Evolutionary conservation across 2,329 filamentous ascomycete genomes (phyloP).

Genomic region (Dactylellina parvicollis): DNA sequence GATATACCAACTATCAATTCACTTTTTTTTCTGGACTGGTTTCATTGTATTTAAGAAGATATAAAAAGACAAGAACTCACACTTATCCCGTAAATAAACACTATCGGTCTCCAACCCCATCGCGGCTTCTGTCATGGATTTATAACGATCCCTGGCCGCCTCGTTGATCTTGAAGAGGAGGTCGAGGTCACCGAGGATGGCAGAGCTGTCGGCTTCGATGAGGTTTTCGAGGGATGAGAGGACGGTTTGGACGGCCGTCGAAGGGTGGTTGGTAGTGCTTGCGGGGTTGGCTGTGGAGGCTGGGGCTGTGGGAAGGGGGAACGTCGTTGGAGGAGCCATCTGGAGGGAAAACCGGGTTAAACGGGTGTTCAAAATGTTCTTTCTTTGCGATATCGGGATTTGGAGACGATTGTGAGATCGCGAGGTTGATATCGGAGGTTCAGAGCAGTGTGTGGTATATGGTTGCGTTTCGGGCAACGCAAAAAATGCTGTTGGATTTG

Average conservation of each 20-base stretch:
- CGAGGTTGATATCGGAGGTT: background rate
- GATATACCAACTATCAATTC: too few species aligned
- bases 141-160: conserved; percentile 56
- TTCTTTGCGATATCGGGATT: too few species aligned
- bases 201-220: conserved; percentile 57
- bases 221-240: conserved; percentile 56
- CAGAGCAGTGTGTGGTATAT: too few species aligned
- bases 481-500: too few species aligned
- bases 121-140: conserved; percentile 58
- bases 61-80: conserved; percentile 32
- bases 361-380: too few species aligned
- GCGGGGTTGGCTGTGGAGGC: conserved; percentile 8
- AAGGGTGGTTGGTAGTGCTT: conserved; percentile 15
- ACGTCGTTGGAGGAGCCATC: conserved; percentile 31
- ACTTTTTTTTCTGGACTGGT: too few species aligned
- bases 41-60: too few species aligned
- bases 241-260: conserved; percentile 44
- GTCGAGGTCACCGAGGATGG: conserved; percentile 58
- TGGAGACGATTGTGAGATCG: too few species aligned
- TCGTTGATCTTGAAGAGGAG: conserved; percentile 57
- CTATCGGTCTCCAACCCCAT: conserved; percentile 57
- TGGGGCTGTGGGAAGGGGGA: conserved; percentile 28
- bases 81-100: conserved; percentile 56
- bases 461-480: too few species aligned
- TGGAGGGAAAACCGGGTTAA: too few species aligned